Conservation (phyloP, 441 rosid genomes). For the Brassica balearica region DNA sequence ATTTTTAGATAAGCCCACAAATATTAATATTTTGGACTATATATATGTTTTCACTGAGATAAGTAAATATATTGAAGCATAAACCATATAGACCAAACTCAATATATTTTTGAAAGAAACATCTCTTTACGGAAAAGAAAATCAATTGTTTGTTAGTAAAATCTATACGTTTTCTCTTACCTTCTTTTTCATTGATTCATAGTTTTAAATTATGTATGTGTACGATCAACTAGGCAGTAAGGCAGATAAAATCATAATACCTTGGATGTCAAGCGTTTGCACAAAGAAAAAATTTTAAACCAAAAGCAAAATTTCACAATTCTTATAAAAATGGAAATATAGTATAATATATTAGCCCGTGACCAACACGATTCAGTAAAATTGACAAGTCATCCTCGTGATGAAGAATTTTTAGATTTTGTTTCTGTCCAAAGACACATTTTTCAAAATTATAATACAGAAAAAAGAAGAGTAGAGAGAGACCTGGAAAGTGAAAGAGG, state of each 20-base stretch:
- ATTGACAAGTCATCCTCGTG: slow-evolving; percentile 39
- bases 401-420: slow-evolving; percentile 30
- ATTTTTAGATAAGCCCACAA: too few relatives aligned
- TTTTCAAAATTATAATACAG: not conserved
- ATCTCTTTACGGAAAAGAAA: not conserved
- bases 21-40: too few relatives aligned
- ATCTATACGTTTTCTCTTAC: not conserved
- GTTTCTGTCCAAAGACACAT: slow-evolving; percentile 26
- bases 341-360: slow-evolving; percentile 30
- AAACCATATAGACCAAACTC: not conserved
- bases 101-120: not conserved
- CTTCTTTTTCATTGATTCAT: not conserved
- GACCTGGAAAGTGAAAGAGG: slow-evolving; percentile 76
- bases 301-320: slow-evolving; percentile 19
- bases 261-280: slow-evolving; percentile 40
- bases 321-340: not conserved
- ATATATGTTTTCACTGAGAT: not conserved
- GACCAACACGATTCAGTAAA: slow-evolving; percentile 26
- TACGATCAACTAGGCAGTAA: not conserved
- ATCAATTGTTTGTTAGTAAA: not conserved
- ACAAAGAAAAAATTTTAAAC: not conserved
- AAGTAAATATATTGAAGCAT: not conserved
- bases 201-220: not conserved
- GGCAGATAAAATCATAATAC: slow-evolving; percentile 30
- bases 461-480: slow-evolving; percentile 1